Evolutionary conservation across 148 eudicot species (phyloP).

Genomic region (Silene latifolia): DNA sequence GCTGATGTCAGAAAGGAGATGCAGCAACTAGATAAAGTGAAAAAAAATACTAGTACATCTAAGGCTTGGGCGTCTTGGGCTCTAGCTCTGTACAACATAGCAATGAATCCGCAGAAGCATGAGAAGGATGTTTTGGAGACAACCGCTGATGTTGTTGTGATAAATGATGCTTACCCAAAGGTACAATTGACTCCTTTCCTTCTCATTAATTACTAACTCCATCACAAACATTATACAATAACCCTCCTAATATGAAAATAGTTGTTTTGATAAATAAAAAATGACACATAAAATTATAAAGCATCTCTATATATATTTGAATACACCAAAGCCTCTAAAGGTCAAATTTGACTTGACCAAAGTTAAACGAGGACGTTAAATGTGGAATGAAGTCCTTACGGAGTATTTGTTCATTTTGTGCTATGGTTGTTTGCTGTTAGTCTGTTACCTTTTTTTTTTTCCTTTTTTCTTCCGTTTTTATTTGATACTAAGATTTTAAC

Average conservation of each 20-base stretch:
- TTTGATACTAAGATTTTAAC: neutral
- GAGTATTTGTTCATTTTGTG: neutral
- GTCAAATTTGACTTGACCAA: too few species aligned
- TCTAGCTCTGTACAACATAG: constrained; percentile 62
- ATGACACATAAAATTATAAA: too few species aligned
- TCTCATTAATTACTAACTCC: neutral
- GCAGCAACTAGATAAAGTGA: constrained; percentile 25
- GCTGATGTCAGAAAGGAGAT: constrained; percentile 21
- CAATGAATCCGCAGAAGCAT: constrained; percentile 70
- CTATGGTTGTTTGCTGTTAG: neutral
- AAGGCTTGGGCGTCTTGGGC: constrained; percentile 80
- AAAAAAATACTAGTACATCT: constrained; percentile 24
- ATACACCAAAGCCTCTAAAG: too few species aligned
- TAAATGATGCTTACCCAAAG: constrained; percentile 84
- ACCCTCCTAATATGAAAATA: too few species aligned
- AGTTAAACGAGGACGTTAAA: too few species aligned
- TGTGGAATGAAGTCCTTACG: too few species aligned
- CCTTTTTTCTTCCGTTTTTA: neutral
- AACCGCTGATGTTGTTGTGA: constrained; percentile 53
- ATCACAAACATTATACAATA: too few species aligned
- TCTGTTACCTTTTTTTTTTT: neutral
- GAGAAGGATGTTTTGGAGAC: constrained; percentile 51
- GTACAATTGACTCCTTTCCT: constrained; percentile 27
- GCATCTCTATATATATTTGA: too few species aligned
- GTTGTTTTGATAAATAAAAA: too few species aligned